phyloP scores from a whole-genome alignment of 129 eudicot species.

The Tanacetum coccineum region DNA sequence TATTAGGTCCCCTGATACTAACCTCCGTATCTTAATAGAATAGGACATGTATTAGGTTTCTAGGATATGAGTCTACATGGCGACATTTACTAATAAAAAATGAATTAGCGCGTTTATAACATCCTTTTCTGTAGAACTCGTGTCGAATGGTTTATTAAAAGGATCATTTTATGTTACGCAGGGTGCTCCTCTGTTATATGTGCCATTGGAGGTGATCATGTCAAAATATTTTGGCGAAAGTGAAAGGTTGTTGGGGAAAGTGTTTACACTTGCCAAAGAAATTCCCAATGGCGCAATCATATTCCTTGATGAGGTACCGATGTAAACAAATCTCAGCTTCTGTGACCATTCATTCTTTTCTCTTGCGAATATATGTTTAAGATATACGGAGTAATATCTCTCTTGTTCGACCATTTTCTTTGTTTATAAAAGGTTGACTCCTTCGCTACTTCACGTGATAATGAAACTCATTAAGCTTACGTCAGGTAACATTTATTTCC shows the following conservation, averaged over 20 bases:
- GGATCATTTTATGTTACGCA: constrained; percentile 27
- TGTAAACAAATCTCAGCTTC: not conserved
- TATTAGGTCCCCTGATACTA: too few species aligned
- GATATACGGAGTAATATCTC: not conserved
- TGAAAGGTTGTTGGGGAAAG: constrained; percentile 90
- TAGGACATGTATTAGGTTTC: not conserved
- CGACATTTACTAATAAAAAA: not conserved
- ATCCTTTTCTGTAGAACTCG: not conserved
- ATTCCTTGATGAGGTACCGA: constrained; percentile 86
- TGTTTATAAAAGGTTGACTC: constrained; percentile 73
- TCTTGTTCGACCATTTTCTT: not conserved
- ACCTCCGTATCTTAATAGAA: too few species aligned
- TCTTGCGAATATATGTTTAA: constrained; percentile 4
- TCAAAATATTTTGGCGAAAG: constrained; percentile 97
- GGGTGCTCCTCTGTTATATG: constrained; percentile 89
- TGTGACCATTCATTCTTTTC: constrained; percentile 4
- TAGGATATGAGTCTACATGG: constrained; percentile 7
- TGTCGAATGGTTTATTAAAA: not conserved
- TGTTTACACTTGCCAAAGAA: constrained; percentile 91
- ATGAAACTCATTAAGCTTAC: too few species aligned
- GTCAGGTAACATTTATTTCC: too few species aligned
- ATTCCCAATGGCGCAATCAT: constrained; percentile 81
- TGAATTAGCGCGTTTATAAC: not conserved
- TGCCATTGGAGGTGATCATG: constrained; percentile 89
- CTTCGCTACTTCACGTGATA: too few species aligned